phyloP scores from a whole-genome alignment of 176 grass and related monocot species.

The Triticum urartu region DNA sequence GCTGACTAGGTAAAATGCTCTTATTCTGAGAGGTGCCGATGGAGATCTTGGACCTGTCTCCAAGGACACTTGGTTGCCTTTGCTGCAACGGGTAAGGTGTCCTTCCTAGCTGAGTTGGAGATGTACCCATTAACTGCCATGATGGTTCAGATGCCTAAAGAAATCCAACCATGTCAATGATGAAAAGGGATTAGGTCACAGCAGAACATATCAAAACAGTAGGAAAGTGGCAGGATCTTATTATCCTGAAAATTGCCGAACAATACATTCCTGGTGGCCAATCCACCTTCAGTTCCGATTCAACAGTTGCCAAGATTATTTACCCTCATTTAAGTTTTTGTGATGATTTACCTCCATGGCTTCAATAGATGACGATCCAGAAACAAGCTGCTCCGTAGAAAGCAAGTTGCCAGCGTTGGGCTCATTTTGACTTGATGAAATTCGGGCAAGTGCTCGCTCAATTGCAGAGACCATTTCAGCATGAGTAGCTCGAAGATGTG shows the following conservation, averaged over 20 bases:
- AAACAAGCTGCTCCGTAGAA: constrained; percentile 58
- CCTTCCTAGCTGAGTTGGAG: constrained; percentile 48
- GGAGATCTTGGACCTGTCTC: constrained; percentile 46
- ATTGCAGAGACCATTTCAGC: constrained; percentile 68
- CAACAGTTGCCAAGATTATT: constrained; percentile 16
- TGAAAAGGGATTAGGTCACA: background rate
- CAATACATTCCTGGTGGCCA: background rate
- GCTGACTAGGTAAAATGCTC: constrained; percentile 38
- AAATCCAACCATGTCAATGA: constrained; percentile 21
- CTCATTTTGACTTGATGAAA: constrained; percentile 83
- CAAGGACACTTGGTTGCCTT: constrained; percentile 61
- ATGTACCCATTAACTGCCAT: constrained; percentile 63
- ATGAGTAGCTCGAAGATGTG: constrained; percentile 81
- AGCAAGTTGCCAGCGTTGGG: constrained; percentile 45
- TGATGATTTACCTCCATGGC: constrained; percentile 55
- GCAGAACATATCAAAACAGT: constrained; percentile 21
- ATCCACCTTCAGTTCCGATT: constrained; percentile 19
- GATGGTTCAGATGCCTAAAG: constrained; percentile 63
- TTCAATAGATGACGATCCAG: constrained; percentile 54
- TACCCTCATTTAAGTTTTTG: constrained; percentile 1
- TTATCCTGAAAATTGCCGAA: constrained; percentile 14
- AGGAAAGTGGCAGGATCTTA: background rate
- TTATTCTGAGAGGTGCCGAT: constrained; percentile 39
- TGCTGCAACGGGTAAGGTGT: constrained; percentile 62
- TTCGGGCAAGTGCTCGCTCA: constrained; percentile 66